Base-by-base conservation (phyloP, 1,284 basidiomycete genomes). In the Austroboletus niveus region DNA sequence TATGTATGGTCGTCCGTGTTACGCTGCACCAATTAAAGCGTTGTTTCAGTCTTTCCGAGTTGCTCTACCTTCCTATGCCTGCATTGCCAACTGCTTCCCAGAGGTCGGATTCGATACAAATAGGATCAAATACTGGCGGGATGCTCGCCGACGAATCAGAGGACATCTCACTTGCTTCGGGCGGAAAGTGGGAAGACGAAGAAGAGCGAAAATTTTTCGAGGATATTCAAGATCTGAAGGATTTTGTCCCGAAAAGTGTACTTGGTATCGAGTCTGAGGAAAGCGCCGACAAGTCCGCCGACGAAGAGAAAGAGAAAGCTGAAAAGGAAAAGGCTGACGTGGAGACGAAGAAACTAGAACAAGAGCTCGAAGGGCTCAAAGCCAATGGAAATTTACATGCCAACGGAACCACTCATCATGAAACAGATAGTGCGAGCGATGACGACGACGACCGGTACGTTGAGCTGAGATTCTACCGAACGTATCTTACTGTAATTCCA, bases 151-250 rank as follows among this genome's bases (percentile, higher is more conserved):
- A 74, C 49, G 81, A 86, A 15, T 77, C 80, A 3, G 77, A 82
- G 2, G 81, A 90, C 45, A 76, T 79, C 14, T 67, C 76, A 14
- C 69, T 81, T 27, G 72, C 73, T 3, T 72, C 78, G 7, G 86
- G 88, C 3, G 89, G 92, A 4, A 96, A 98, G 63, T 99, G 97
- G 97, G 93, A 95, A 66, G 97, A 99, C 62, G 97, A 99, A 57
- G 97, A 99, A 71, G 94, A 98, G 66, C 80, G 90, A 39, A 79
- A 87, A 46, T 99, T 98, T 72, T 99, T 91, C 65, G 95, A 98
- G 67, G 94, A 98, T 57, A 76, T 98, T 32, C 82, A 92, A 48
- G 96, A 99, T 66, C 72, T 99, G 41, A 88, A 87, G 54, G 93
- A 96, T 55, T 89, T 94, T 53, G 92, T 98, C 0, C 97, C 97